Base-by-base conservation (phyloP, 768 basidiomycete genomes). In the Podaxis sp. region DNA sequence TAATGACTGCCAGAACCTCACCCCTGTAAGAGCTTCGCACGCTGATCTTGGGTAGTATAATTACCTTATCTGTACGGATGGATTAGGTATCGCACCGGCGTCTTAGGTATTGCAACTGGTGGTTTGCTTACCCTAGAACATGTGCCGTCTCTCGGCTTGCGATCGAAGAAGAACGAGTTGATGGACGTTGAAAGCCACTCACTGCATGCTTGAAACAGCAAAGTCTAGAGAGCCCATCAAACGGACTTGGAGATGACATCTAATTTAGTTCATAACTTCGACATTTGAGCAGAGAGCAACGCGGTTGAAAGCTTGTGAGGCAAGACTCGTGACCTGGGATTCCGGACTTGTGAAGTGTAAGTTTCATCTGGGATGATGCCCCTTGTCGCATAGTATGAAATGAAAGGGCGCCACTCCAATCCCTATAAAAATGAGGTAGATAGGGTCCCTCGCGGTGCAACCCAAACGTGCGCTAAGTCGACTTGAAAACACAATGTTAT, bases 21-120 rank as follows among this genome's bases (percentile, higher is more conserved):
- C 15, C 51, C 12, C 36, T 36, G 43, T 47, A 33, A 19, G 41
- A 49, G 51, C 47, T 27, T 33, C 29, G 19, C 37, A 38, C 37
- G 22, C 36, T 54, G 59, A 61, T 53, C 60, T 37, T 47, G n/a
- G 60, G 52, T 27, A 13, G 53, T 25, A 41, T 22, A 5, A 46
- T 54, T 55, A 55, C 60, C 52, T 55, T 54, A 61, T 47, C 29
- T 46, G 52, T 25, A 55, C 13, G 24, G 36, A 6, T 47, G 8
- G 40, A 55, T 61, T 55, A 55, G 52, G 52, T 61, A 33, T 50
- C 52, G 27, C 40, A 13, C 27, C 24, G 24, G 57, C 22, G 33
- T 60, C 40, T 41, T 29, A 40, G 51, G 49, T 27, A 22, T 53
- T 46, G 29, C 38, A 29, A 36, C 25, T 27, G 43, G 38, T 22